Base-by-base conservation (phyloP, 1,139 yeast species). In the Blastobotrys raffinosifermentans region DNA sequence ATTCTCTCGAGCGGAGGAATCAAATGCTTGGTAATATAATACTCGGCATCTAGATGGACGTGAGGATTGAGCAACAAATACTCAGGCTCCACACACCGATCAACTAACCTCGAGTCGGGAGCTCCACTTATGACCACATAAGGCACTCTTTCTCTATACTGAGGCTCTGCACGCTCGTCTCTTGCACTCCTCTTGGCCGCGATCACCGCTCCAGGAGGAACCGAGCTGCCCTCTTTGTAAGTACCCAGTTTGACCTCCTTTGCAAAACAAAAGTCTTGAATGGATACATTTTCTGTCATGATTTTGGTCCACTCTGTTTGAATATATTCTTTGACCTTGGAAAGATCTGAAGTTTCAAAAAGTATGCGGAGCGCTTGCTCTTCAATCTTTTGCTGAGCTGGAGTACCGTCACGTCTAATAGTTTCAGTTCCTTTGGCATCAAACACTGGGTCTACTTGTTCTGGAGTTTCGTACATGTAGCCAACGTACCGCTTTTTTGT, bases 391-490 rank as follows among this genome's bases (percentile, higher is more conserved):
- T 77, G 94, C 49, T 84, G 94, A 0, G 95, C 95, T 0, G 94
- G 94, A 13, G 89, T 82, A 0, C 96, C 97, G 60, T 91, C 98
- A 47, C 98, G 66, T 44, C 98, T 61, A 0, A 91, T 83, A 0
- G 97, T 91, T 57, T 91, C 98, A 13, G 86, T 87, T 1, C 98
- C 98, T 51, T 91, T 91, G 2, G 98, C 96, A 63, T 91, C 97
- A 58, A 91, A 89, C 20, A 62, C 70, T 0, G 96, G 86, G 5
- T 48, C 61, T 3, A 38, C 49, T 49, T 83, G 89, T 13, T 61
- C 61, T 27, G 67, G 71, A 22, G 60, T 55, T 47, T 84, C 95
- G 58, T 72, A 89, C 39, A 83, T 71, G 54, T 77, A 77, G 0
- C 98, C 98, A 16, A 87, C 96, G 55, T 91, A 91, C 33, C 98